phyloP scores from a whole-genome alignment of 139 green algal genomes.

The Coelastrella sp. region DNA sequence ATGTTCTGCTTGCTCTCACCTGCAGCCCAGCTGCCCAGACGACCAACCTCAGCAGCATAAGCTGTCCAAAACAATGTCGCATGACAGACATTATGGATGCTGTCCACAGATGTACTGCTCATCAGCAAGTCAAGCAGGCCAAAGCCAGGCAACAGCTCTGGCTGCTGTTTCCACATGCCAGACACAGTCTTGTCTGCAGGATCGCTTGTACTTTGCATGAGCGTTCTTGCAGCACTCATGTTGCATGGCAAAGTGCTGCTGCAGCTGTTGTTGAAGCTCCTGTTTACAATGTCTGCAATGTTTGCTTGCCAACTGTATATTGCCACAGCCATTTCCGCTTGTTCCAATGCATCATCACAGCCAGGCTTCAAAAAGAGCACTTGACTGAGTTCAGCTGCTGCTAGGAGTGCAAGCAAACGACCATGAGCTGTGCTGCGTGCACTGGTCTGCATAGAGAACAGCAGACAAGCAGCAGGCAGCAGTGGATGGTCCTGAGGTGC shows the following conservation, averaged over 20 bases:
- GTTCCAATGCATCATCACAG: background rate
- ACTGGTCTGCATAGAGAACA: background rate
- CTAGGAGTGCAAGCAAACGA: background rate
- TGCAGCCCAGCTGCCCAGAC: slow-evolving; percentile 9
- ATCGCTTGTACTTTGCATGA: too few relatives aligned
- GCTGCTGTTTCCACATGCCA: background rate
- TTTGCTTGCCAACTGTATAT: background rate
- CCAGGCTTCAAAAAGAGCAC: background rate
- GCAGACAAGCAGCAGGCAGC: too few relatives aligned
- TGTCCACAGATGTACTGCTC: background rate
- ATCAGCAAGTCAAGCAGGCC: background rate
- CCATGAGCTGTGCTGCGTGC: background rate
- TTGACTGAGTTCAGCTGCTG: background rate
- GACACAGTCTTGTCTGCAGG: slow-evolving; percentile 13
- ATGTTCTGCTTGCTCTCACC: background rate
- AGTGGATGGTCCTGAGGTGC: too few relatives aligned
- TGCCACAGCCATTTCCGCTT: background rate
- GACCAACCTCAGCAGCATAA: slow-evolving; percentile 4
- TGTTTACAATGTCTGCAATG: background rate
- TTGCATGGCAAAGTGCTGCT: background rate
- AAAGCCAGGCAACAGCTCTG: background rate
- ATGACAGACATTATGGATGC: background rate
- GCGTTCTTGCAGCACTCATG: too few relatives aligned
- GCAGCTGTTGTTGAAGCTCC: background rate
- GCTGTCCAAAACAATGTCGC: slow-evolving; percentile 12